Percentiles rank a stretch among this genome's conserved stretches.
Evolutionary conservation across 2,329 filamentous ascomycete species (phyloP).

Genomic region (Mollisia scopiformis): DNA sequence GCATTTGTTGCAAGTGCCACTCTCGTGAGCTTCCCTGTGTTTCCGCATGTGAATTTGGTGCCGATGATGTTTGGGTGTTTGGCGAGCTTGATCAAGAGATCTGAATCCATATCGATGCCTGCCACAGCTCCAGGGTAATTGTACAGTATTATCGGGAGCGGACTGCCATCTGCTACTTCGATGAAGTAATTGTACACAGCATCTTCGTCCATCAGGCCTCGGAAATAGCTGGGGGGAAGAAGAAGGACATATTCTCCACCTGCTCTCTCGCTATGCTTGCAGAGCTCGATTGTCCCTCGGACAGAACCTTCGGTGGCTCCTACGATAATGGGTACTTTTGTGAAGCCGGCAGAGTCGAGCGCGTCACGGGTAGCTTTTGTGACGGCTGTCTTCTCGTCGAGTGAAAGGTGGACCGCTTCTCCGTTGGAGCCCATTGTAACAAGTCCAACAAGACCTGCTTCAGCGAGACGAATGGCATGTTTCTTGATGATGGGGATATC

Average conservation of each 20-base stretch:
- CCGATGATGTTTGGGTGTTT: constrained; percentile 83
- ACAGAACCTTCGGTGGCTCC: constrained; percentile 83
- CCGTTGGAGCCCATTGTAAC: constrained; percentile 91
- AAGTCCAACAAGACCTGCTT: constrained; percentile 78
- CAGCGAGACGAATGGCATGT: constrained; percentile 77
- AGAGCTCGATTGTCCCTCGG: constrained; percentile 76
- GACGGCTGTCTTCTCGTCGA: constrained; percentile 74
- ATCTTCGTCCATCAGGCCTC: constrained; percentile 71
- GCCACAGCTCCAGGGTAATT: constrained; percentile 89
- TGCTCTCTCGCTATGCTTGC: constrained; percentile 64
- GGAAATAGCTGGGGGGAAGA: constrained; percentile 84
- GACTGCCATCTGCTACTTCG: constrained; percentile 71
- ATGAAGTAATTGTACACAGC: constrained; percentile 70
- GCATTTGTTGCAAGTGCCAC: constrained; percentile 75
- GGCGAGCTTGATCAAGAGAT: constrained; percentile 79
- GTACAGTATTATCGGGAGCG: constrained; percentile 82
- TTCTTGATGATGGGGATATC: constrained; percentile 79
- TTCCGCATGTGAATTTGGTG: constrained; percentile 91
- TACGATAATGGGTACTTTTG: constrained; percentile 76
- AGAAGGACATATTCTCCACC: constrained; percentile 82
- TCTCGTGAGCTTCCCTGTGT: constrained; percentile 85
- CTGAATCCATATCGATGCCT: constrained; percentile 88
- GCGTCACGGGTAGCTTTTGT: constrained; percentile 80
- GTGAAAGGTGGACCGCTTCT: constrained; percentile 83
- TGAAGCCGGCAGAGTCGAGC: constrained; percentile 78